Base-by-base conservation (phyloP, 2,329 filamentous ascomycete genomes). In the Capronia americana region DNA sequence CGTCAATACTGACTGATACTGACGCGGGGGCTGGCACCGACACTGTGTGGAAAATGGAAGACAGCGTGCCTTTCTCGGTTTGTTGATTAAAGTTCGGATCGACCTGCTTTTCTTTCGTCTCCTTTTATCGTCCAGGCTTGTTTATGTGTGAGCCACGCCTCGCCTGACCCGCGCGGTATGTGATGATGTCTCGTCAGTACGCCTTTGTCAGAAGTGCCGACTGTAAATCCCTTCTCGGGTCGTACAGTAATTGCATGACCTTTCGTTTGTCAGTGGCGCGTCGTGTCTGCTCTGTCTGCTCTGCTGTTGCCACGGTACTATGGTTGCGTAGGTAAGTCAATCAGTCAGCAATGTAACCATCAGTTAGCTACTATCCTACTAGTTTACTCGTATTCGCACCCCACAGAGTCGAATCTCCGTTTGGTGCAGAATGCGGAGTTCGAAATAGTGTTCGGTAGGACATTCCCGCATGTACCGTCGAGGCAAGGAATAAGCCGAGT, bases 391-490 rank as follows among this genome's bases (percentile, higher is more conserved):
- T n/a, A 44, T n/a, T 44, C 5, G 11, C 38, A 44, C 38, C 38
- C 38, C 14, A 3, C 38, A 44, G 4, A 6, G 3, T 26, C 20
- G 20, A 28, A 53, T 26, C 23, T 14, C 20, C 6, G 23, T 28
- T 26, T 53, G 8, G 20, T 24, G n/a, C 48, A 53, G 14, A 55
- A 32, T 2, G 26, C 24, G 28, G 26, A n/a, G 53, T 2, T 55
- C 53, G 28, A 20, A 32, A 55, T 34, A 55, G 24, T 17, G 12
- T 55, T 55, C 28, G 28, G 53, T 34, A 23, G 53, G 53, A 55
- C 53, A 55, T 55, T 55, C 53, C 53, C 53, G 28, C 53, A 28
- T 30, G 24, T 55, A 11, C 53, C 53, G 53, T 53, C 4, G 53
- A 20, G 8, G 26, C 23, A 30, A 2, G 11, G 12, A 32, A 30